phyloP scores from a whole-genome alignment of 306 rosid genomes.

The Aeschynomene evenia region DNA sequence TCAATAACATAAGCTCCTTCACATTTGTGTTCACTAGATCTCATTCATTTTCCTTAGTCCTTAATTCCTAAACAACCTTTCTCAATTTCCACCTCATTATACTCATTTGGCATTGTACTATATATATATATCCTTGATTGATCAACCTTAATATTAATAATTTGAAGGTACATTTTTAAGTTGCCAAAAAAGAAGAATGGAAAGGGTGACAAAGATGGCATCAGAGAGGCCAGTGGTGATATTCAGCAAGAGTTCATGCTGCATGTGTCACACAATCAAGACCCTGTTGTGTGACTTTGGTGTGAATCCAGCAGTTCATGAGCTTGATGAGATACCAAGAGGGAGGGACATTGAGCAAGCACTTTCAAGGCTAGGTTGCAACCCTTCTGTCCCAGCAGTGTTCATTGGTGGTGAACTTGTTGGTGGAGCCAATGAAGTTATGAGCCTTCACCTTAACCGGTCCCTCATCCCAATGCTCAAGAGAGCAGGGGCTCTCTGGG shows the following conservation, averaged over 20 bases:
- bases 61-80: background rate
- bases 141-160: background rate
- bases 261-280: conserved; percentile 85
- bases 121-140: background rate
- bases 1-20: background rate
- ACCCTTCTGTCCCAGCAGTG: conserved; percentile 79
- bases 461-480: conserved; percentile 86
- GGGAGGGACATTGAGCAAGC: conserved; percentile 95
- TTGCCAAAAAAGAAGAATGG: too few relatives aligned
- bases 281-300: conserved; percentile 75
- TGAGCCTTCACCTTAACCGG: conserved; percentile 84
- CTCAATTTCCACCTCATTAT: background rate
- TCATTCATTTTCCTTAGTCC: background rate
- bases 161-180: background rate
- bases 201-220: conserved; percentile 61
- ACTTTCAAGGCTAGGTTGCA: conserved; percentile 69
- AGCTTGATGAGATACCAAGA: conserved; percentile 74
- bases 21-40: conserved; percentile 3
- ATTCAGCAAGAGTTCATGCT: conserved; percentile 83
- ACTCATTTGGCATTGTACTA: conserved; percentile 22
- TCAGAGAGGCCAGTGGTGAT: conserved; percentile 89
- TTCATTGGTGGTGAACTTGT: conserved; percentile 84
- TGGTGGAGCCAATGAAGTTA: conserved; percentile 87
- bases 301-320: conserved; percentile 78
- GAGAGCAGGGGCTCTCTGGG: conserved; percentile 83